A percentile compares a stretch with the other conserved stretches of the same genome.
Conservation (phyloP, 2,329 filamentous ascomycete species). For the Aciculosporium take region DNA sequence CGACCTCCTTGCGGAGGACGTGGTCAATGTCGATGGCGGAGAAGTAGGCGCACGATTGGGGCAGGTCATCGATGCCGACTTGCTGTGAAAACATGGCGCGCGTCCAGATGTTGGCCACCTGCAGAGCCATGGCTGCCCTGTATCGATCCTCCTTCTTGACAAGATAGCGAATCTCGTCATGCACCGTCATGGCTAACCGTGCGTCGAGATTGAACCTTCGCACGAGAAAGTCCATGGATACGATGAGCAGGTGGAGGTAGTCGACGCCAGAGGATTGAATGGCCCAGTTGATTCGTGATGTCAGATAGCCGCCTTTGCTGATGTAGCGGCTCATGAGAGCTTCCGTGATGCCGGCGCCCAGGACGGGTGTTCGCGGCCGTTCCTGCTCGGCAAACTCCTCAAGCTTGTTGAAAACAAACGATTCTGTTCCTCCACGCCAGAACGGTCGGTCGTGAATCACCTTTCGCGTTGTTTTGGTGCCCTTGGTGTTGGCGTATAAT, state of each 20-base stretch:
- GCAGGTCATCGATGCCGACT: slow-evolving; percentile 87
- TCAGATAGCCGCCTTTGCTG: slow-evolving; percentile 82
- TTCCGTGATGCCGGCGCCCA: slow-evolving; percentile 92
- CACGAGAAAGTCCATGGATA: slow-evolving; percentile 87
- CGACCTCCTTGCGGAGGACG: slow-evolving; percentile 92
- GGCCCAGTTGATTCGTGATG: slow-evolving; percentile 95
- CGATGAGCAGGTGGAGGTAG: slow-evolving; percentile 85
- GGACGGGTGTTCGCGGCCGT: slow-evolving; percentile 72
- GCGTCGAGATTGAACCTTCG: slow-evolving; percentile 74
- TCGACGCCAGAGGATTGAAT: slow-evolving; percentile 96
- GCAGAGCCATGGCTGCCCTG: slow-evolving; percentile 77
- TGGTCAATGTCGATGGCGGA: slow-evolving; percentile 90
- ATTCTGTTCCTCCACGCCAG: slow-evolving; percentile 93
- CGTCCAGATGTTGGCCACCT: slow-evolving; percentile 92
- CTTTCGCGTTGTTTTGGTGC: slow-evolving; percentile 67
- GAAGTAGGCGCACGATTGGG: slow-evolving; percentile 90
- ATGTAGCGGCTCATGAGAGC: slow-evolving; percentile 81
- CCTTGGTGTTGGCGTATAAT: slow-evolving; percentile 82
- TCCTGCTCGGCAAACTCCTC: slow-evolving; percentile 98
- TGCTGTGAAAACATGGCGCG: slow-evolving; percentile 95
- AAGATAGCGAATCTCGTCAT: slow-evolving; percentile 93
- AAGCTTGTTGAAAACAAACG: slow-evolving; percentile 94
- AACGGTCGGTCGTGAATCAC: slow-evolving; percentile 60
- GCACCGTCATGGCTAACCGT: slow-evolving; percentile 82
- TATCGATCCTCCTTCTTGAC: slow-evolving; percentile 79